Evolutionary conservation across 1,284 basidiomycete species (phyloP).

Genomic region (Heterobasidion annosum): DNA sequence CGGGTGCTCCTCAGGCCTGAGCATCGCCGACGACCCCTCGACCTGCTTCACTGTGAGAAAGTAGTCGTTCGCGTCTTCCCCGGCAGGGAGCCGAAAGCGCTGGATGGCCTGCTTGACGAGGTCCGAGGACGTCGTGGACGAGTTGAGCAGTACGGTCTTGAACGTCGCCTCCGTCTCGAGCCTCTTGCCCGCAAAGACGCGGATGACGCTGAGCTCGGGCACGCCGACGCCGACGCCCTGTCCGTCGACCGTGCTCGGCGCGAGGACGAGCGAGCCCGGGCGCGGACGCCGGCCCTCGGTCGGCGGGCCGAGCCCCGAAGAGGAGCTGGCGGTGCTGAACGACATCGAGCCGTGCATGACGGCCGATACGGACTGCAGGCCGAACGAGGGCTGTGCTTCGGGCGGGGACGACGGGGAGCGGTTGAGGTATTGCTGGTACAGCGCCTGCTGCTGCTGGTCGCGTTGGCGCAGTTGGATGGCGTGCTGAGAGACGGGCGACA

Average conservation of each 20-base stretch:
- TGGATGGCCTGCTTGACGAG: slow-evolving; percentile 90
- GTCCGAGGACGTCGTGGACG: slow-evolving; percentile 76
- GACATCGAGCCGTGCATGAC: slow-evolving; percentile 37
- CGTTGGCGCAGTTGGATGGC: slow-evolving; percentile 71
- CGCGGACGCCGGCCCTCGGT: slow-evolving; percentile 35
- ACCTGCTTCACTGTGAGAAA: slow-evolving; percentile 90
- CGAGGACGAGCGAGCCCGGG: slow-evolving; percentile 67
- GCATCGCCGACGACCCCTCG: slow-evolving; percentile 72
- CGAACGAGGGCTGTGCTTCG: slow-evolving; percentile 62
- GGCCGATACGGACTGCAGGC: slow-evolving; percentile 54
- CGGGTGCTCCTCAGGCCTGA: slow-evolving; percentile 70
- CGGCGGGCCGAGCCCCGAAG: slow-evolving; percentile 33
- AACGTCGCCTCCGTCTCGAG: slow-evolving; percentile 91
- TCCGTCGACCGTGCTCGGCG: slow-evolving; percentile 47
- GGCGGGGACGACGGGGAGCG: slow-evolving; percentile 70
- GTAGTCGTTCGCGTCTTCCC: slow-evolving; percentile 63
- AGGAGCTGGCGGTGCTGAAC: slow-evolving; percentile 25
- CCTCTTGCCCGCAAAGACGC: slow-evolving; percentile 87
- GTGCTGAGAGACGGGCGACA: slow-evolving; percentile 26
- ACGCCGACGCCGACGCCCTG: slow-evolving; percentile 56
- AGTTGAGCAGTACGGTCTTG: slow-evolving; percentile 92
- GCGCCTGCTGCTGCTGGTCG: slow-evolving; percentile 82
- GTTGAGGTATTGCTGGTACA: slow-evolving; percentile 84
- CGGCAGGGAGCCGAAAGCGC: slow-evolving; percentile 75
- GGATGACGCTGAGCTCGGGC: slow-evolving; percentile 87